Percentiles rank a stretch among this genome's conserved stretches.
These are phyloP conservation scores for Trichoderma sp. DNA, from an alignment of 2,329 filamentous ascomycete species.

Conservation along the genomic window DNA sequence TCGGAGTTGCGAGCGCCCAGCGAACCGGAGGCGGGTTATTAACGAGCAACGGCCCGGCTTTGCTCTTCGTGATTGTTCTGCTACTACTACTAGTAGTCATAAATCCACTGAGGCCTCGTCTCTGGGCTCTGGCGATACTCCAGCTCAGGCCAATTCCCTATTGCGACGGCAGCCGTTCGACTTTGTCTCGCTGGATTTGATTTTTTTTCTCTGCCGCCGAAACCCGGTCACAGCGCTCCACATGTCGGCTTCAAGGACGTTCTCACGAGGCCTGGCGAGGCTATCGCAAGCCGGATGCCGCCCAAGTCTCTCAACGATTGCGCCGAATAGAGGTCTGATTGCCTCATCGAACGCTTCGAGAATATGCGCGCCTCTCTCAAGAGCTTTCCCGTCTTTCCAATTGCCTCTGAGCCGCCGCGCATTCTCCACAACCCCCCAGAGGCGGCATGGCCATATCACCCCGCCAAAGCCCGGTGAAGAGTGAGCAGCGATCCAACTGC, in stretches of 20 bases:
- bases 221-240: conserved; percentile 3
- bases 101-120: conserved; percentile 1
- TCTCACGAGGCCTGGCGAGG: conserved; percentile 40
- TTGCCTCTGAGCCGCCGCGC: conserved; percentile 42
- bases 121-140: background rate
- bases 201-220: background rate
- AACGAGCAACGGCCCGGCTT: conserved; percentile 11
- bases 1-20: conserved; percentile 37
- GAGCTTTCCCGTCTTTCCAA: conserved; percentile 15
- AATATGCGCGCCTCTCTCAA: conserved; percentile 32
- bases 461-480: conserved; percentile 90
- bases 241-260: conserved; percentile 42
- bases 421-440: conserved; percentile 67
- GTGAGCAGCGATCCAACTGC: conserved; percentile 54
- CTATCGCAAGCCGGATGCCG: conserved; percentile 39
- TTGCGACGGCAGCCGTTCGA: conserved; percentile 6
- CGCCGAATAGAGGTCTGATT: conserved; percentile 28
- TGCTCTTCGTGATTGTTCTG: background rate
- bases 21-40: conserved; percentile 25
- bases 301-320: conserved; percentile 36
- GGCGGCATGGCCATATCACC: conserved; percentile 76
- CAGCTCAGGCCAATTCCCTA: background rate
- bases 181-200: background rate
- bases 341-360: conserved; percentile 28
- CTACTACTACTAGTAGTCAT: background rate